Evolutionary conservation across 2,329 filamentous ascomycete genomes (phyloP).

Genomic region (Aureobasidium subglaciale): DNA sequence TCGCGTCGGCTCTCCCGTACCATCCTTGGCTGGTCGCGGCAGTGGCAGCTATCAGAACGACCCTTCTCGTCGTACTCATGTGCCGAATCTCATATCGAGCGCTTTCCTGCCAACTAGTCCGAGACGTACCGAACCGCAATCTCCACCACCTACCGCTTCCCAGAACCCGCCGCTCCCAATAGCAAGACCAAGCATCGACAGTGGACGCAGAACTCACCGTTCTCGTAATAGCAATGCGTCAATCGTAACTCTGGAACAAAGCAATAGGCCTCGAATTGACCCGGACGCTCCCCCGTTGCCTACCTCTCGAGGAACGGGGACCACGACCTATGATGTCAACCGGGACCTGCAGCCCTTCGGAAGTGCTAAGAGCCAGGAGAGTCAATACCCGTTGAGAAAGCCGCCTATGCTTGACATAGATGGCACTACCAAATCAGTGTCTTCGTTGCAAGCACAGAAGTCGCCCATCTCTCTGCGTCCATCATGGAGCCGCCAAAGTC

Average conservation of each 20-base stretch:
- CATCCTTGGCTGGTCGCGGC: slow-evolving; percentile 15
- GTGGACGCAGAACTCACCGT: slow-evolving; percentile 35
- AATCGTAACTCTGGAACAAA: slow-evolving; percentile 38
- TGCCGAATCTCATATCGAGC: slow-evolving; percentile 78
- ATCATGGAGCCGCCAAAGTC: slow-evolving; percentile 18
- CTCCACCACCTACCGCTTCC: slow-evolving; percentile 21
- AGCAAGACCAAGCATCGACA: slow-evolving; percentile 21
- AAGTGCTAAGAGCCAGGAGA: slow-evolving; percentile 17
- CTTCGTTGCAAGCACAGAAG: slow-evolving; percentile 24
- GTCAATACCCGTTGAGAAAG: slow-evolving; percentile 36
- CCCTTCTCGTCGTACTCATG: slow-evolving; percentile 63
- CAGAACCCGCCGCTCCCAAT: slow-evolving; percentile 27
- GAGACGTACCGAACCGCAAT: slow-evolving; percentile 56
- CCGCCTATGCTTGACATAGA: slow-evolving; percentile 11
- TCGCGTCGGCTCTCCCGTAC: slow-evolving; percentile 21
- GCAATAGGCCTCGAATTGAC: slow-evolving; percentile 31
- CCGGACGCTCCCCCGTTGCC: slow-evolving; percentile 46
- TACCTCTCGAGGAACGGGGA: slow-evolving; percentile 71
- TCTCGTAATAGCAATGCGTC: slow-evolving; percentile 55
- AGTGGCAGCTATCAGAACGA: slow-evolving; percentile 17
- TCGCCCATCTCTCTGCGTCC: slow-evolving; percentile 45
- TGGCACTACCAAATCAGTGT: not conserved
- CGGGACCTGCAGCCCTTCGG: slow-evolving; percentile 1
- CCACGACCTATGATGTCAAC: slow-evolving; percentile 33
- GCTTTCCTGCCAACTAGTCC: slow-evolving; percentile 99